These are phyloP conservation scores for Diplodia seriata DNA, from an alignment of 2,329 filamentous ascomycete species.

Conservation along the genomic window DNA sequence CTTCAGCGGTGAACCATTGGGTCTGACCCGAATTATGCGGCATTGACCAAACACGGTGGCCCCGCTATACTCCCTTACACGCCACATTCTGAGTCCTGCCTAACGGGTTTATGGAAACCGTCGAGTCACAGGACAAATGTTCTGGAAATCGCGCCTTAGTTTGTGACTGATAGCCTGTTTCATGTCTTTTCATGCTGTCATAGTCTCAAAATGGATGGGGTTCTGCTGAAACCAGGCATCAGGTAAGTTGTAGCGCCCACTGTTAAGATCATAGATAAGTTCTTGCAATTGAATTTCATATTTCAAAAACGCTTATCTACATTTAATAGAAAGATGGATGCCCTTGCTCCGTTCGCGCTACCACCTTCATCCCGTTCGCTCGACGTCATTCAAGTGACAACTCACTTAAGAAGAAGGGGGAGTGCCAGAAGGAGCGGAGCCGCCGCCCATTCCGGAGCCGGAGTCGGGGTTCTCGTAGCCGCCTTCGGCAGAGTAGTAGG, in stretches of 20 bases:
- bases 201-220: too few species aligned
- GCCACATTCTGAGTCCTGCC: neutral
- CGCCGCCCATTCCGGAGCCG: conserved; percentile 17
- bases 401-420: conserved; percentile 11
- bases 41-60: neutral
- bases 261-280: neutral
- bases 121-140: neutral
- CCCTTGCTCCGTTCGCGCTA: neutral
- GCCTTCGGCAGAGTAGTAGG: conserved; percentile 28
- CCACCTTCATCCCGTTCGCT: neutral
- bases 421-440: conserved; percentile 12
- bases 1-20: neutral
- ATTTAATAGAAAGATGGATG: neutral
- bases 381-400: neutral
- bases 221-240: too few species aligned
- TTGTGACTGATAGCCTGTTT: neutral
- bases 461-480: conserved; percentile 28
- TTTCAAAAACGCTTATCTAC: neutral
- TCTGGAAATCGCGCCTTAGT: neutral
- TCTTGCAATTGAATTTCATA: neutral
- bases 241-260: too few species aligned
- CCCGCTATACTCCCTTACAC: neutral
- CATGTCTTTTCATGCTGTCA: too few species aligned
- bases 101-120: neutral
- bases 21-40: neutral